Conservation (phyloP, 345 rosid genomes). For the Mallotus nudiflorus region DNA sequence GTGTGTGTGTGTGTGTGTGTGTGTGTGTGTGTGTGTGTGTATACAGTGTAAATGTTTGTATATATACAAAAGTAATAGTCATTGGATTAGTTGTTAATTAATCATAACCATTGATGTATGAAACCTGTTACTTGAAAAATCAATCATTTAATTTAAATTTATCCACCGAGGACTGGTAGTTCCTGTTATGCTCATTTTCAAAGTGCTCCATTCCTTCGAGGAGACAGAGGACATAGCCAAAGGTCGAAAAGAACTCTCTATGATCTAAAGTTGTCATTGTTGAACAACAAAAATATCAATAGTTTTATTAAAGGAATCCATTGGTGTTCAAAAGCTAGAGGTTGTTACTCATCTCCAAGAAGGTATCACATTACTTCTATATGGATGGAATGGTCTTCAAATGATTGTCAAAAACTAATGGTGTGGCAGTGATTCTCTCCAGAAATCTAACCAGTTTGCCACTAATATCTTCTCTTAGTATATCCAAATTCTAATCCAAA, state of each 20-base stretch:
- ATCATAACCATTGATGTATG: too few relatives aligned
- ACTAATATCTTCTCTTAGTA: constrained; percentile 39
- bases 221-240: constrained; percentile 6
- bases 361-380: constrained; percentile 47
- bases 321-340: constrained; percentile 18
- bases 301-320: constrained; percentile 26
- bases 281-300: not conserved
- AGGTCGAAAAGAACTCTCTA: not conserved
- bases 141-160: too few relatives aligned
- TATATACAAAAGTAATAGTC: too few relatives aligned
- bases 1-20: too few relatives aligned
- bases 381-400: constrained; percentile 74
- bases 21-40: too few relatives aligned
- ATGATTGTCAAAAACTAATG: constrained; percentile 72
- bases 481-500: constrained; percentile 15
- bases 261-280: not conserved
- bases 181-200: too few relatives aligned
- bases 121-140: too few relatives aligned
- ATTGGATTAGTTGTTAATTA: too few relatives aligned
- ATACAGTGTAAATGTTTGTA: too few relatives aligned
- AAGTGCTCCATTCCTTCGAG: not conserved
- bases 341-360: constrained; percentile 36
- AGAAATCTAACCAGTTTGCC: constrained; percentile 47
- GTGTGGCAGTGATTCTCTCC: constrained; percentile 73
- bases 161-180: too few relatives aligned